Evolutionary conservation across 2,329 filamentous ascomycete genomes (phyloP).

Genomic region (Xylariaceae sp.): DNA sequence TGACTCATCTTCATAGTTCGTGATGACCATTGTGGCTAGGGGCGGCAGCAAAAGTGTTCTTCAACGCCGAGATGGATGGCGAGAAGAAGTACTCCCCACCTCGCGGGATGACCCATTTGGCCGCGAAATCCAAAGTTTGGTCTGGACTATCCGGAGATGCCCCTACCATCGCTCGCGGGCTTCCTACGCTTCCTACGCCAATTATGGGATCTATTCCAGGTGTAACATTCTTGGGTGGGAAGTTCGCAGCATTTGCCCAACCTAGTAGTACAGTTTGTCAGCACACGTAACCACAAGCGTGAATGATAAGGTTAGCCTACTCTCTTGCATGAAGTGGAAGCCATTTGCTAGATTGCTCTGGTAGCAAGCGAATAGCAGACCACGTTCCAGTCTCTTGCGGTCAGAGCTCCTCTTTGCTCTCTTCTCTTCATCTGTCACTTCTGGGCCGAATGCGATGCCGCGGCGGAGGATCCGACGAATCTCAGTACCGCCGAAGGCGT

Average conservation of each 20-base stretch:
- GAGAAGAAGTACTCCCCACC: conserved; percentile 57
- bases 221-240: conserved; percentile 14
- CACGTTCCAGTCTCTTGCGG: conserved; percentile 46
- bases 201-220: conserved; percentile 32
- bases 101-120: conserved; percentile 48
- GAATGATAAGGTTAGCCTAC: conserved; percentile 31
- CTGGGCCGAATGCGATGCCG: conserved; percentile 52
- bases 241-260: conserved; percentile 28
- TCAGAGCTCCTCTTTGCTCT: conserved; percentile 29
- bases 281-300: conserved; percentile 15
- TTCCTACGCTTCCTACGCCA: conserved; percentile 23
- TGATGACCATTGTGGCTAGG: background rate
- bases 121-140: conserved; percentile 30
- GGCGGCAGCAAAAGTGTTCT: conserved; percentile 25
- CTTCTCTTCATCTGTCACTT: conserved; percentile 46
- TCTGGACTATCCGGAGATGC: conserved; percentile 32
- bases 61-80: conserved; percentile 47
- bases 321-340: conserved; percentile 49
- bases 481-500: conserved; percentile 33
- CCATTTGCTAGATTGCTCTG: conserved; percentile 51
- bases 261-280: conserved; percentile 38
- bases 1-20: background rate
- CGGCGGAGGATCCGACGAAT: conserved; percentile 50
- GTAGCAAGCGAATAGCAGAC: conserved; percentile 54
- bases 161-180: conserved; percentile 36